Conservation (phyloP, 768 basidiomycete species). For the Pulveroboletus sp. region DNA sequence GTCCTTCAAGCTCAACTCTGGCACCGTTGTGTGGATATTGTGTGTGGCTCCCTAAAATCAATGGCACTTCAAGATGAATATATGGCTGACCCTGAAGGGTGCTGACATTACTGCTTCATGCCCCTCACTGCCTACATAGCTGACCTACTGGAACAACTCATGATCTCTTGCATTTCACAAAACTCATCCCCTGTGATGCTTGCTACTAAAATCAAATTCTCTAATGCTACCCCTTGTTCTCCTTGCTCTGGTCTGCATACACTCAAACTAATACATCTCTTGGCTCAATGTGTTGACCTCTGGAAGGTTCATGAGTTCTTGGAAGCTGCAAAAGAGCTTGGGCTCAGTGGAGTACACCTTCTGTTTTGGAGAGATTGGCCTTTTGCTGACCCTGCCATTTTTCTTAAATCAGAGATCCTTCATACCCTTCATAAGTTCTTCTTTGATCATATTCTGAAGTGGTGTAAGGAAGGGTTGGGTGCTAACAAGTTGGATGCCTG, state of each 20-base stretch:
- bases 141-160: slow-evolving; percentile 13
- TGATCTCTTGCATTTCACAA: slow-evolving; percentile 10
- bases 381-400: slow-evolving; percentile 29
- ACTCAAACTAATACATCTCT: neutral
- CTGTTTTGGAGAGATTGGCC: slow-evolving; percentile 40
- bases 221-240: neutral
- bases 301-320: slow-evolving; percentile 26
- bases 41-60: slow-evolving; percentile 28
- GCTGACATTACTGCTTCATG: neutral
- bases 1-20: neutral
- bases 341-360: slow-evolving; percentile 9
- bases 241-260: slow-evolving; percentile 4
- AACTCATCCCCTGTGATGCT: slow-evolving; percentile 12
- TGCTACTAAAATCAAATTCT: slow-evolving; percentile 12
- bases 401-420: slow-evolving; percentile 32
- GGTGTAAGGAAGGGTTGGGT: slow-evolving; percentile 8
- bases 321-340: slow-evolving; percentile 11
- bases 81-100: slow-evolving; percentile 25
- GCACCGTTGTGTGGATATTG: slow-evolving; percentile 7
- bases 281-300: slow-evolving; percentile 10
- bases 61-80: slow-evolving; percentile 24
- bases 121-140: slow-evolving; percentile 9
- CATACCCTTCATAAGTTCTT: slow-evolving; percentile 8
- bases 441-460: neutral
- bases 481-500: neutral